Base-by-base conservation (phyloP, 306 rosid genomes). In the Cucurbita moschata region DNA sequence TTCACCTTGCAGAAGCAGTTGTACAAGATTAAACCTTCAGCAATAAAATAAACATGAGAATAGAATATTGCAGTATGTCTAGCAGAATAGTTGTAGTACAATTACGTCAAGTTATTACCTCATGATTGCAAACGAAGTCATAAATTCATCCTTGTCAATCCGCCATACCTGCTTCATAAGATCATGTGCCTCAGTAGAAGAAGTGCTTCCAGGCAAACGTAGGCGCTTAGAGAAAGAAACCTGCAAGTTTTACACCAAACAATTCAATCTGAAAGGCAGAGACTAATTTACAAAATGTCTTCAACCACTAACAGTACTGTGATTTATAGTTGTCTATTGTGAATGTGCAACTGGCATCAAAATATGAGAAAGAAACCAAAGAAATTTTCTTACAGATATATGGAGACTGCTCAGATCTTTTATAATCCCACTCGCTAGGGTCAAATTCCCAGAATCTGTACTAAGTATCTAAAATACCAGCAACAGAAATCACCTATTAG, bases 81-180 rank as follows among this genome's bases (percentile, higher is more conserved):
- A 43, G 19, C 39, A 44, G 19, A 68, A 19, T 44, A 19, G n/a
- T 66, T 64, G 9, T 58, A 57, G 43, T 50, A 63, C 52, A 64
- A 43, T 57, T 9, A 46, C 5, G 38, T 51, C 74, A 65, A 66
- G 73, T 60, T 77, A 80, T 63, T 77, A 88, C 98, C 98, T 88
- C 97, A 93, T 93, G 54, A 83, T 62, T 51, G 96, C 88, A 90
- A 87, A 93, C 15, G 92, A 88, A 65, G 97, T 80, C 83, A 86
- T 81, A 62, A 68, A 47, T 82, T 87, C 96, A 77, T 93, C 94
- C 82, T 90, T 93, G 84, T 88, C 92, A 76, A 93, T 79, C 80
- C 90, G 85, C 97, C 97, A 90, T 64, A 90, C 92, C 81, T 85
- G 89, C 81, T 71, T 76, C 79, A 73, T 73, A 77, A 93, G 94